phyloP scores from a whole-genome alignment of 1,139 yeast genomes.

The Torulaspora globosa region DNA sequence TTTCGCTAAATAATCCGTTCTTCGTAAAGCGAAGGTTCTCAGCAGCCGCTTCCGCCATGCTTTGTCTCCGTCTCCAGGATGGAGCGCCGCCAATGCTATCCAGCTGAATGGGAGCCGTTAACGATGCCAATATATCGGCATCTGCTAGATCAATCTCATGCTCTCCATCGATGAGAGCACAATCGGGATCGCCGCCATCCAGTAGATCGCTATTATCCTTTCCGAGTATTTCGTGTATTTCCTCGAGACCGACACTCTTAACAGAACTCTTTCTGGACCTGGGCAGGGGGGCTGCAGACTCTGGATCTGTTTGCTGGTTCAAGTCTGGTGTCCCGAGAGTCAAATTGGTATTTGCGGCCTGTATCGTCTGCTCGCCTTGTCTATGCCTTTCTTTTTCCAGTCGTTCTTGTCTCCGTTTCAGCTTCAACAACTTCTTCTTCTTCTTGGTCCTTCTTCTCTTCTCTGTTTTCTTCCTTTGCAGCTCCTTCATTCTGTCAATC shows the following conservation, averaged over 20 bases:
- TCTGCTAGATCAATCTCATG: slow-evolving; percentile 25
- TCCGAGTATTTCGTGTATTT: slow-evolving; percentile 27
- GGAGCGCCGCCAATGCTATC: slow-evolving; percentile 23
- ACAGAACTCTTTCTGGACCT: slow-evolving; percentile 24
- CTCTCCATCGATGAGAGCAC: slow-evolving; percentile 17
- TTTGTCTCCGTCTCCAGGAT: slow-evolving; percentile 49
- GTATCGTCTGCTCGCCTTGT: slow-evolving; percentile 10
- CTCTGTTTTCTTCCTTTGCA: slow-evolving; percentile 34
- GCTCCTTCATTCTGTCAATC: slow-evolving; percentile 36
- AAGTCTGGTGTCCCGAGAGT: slow-evolving; percentile 6
- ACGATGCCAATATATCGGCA: slow-evolving; percentile 34
- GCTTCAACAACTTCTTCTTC: slow-evolving; percentile 32
- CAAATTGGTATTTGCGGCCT: slow-evolving; percentile 7
- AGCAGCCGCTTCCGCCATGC: slow-evolving; percentile 67
- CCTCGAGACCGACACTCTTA: slow-evolving; percentile 34
- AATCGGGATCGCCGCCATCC: slow-evolving; percentile 18
- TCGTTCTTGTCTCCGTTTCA: slow-evolving; percentile 32
- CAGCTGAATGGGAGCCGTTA: slow-evolving; percentile 37
- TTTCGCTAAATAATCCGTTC: slow-evolving; percentile 70
- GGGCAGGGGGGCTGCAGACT: background rate
- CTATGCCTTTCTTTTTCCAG: slow-evolving; percentile 23
- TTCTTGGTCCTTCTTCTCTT: slow-evolving; percentile 33
- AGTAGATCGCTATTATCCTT: slow-evolving; percentile 25
- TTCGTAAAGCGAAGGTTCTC: slow-evolving; percentile 72
- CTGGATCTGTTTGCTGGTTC: slow-evolving; percentile 1